Evolutionary conservation across 306 rosid genomes (phyloP).

Genomic region (Quercus mongolica): DNA sequence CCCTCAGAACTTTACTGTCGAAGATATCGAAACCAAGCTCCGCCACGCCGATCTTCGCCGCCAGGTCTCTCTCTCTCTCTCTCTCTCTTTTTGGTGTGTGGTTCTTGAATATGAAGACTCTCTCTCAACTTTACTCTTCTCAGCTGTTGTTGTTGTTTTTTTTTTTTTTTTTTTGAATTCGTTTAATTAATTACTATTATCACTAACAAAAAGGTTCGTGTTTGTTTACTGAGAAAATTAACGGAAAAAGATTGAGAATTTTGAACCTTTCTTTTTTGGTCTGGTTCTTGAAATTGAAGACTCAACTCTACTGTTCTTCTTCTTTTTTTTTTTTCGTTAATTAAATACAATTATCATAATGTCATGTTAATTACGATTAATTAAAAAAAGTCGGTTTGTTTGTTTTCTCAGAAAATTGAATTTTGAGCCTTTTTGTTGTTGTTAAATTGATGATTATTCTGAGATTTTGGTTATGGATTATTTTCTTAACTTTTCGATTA

Average conservation of each 20-base stretch:
- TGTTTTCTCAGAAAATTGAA: no score
- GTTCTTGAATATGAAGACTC: no score
- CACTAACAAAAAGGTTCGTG: neutral
- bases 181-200: no score
- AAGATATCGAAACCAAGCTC: constrained; percentile 83
- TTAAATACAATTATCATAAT: no score
- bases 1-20: constrained; percentile 52
- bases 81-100: no score
- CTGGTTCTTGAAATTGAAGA: constrained; percentile 1
- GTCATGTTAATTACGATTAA: no score
- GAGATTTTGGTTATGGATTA: neutral
- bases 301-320: neutral
- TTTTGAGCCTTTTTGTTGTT: no score
- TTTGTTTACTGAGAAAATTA: constrained; percentile 39
- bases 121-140: no score
- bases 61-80: constrained; percentile 46
- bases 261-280: neutral
- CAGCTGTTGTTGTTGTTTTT: no score
- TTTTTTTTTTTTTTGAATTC: no score
- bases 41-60: constrained; percentile 89
- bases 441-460: no score
- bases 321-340: neutral
- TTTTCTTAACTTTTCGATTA: neutral
- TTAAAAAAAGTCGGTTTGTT: no score
- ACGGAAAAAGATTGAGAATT: constrained; percentile 14